Evolutionary conservation across 2,329 filamentous ascomycete species (phyloP).

Genomic region (Neofusicoccum parvum): DNA sequence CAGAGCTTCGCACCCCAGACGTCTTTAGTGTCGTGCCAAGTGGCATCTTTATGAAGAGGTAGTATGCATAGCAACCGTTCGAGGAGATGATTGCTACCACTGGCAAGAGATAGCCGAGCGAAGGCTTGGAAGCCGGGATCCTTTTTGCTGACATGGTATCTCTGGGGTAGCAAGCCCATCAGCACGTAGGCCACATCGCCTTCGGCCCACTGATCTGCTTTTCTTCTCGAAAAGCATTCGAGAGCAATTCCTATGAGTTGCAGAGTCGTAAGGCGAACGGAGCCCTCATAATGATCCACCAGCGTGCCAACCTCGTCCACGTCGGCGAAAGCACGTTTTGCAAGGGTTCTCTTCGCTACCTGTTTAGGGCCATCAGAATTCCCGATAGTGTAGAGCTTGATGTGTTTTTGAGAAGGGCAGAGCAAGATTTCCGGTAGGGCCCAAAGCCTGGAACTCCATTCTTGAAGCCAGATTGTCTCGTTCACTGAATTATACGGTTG

Average conservation of each 20-base stretch:
- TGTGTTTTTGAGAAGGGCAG: not conserved
- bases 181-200: conserved; percentile 3
- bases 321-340: conserved; percentile 5
- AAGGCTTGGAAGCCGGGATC: conserved; percentile 7
- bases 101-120: conserved; percentile 1
- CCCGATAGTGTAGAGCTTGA: conserved; percentile 1
- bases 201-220: not conserved
- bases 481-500: not conserved
- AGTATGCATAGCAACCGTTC: conserved; percentile 5
- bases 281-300: conserved; percentile 3
- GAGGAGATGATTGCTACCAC: conserved; percentile 1
- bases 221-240: not conserved
- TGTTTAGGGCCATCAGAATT: not conserved
- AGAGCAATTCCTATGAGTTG: conserved; percentile 12
- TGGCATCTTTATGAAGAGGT: not conserved
- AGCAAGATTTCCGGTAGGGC: conserved; percentile 1
- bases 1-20: not conserved
- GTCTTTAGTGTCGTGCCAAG: not conserved
- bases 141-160: not conserved
- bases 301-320: not conserved
- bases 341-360: conserved; percentile 15
- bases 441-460: conserved; percentile 10
- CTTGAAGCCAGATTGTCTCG: not conserved
- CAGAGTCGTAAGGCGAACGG: not conserved
- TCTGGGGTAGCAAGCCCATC: not conserved